These are phyloP conservation scores for Aureobasidium pullulans DNA, from an alignment of 2,329 filamentous ascomycete genomes.

Conservation along the genomic window DNA sequence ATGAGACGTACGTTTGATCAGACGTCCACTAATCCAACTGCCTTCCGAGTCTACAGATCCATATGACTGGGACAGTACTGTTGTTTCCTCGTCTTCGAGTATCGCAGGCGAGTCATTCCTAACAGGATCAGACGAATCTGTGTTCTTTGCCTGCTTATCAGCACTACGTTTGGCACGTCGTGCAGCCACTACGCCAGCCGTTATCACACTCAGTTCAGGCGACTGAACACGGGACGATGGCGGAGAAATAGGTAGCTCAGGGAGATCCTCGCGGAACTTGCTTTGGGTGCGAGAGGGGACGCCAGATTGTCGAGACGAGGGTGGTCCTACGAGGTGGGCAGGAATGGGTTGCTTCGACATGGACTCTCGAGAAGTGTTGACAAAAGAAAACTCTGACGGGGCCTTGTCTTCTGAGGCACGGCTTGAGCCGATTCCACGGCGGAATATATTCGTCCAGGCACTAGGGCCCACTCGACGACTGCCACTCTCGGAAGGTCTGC, in stretches of 20 bases:
- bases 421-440: conserved; percentile 39
- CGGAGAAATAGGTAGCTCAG: conserved; percentile 77
- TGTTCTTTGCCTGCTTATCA: conserved; percentile 16
- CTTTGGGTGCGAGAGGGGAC: conserved; percentile 76
- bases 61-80: conserved; percentile 65
- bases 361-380: conserved; percentile 84
- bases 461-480: conserved; percentile 22
- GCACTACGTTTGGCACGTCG: conserved; percentile 28
- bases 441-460: conserved; percentile 68
- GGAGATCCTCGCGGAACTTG: conserved; percentile 85
- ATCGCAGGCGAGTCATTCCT: conserved; percentile 19
- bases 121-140: conserved; percentile 35
- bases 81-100: not conserved
- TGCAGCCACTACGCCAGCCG: conserved; percentile 34
- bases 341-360: conserved; percentile 55
- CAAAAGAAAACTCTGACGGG: conserved; percentile 66
- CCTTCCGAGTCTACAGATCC: conserved; percentile 93
- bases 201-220: conserved; percentile 53
- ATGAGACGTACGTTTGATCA: conserved; percentile 42
- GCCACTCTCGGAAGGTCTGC: conserved; percentile 31
- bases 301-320: conserved; percentile 40
- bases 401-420: conserved; percentile 31
- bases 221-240: conserved; percentile 76
- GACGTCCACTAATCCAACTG: conserved; percentile 84
- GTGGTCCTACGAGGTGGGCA: conserved; percentile 38